phyloP scores from a whole-genome alignment of 495 filamentous ascomycete genomes.

The Tuber microsphaerosporum region DNA sequence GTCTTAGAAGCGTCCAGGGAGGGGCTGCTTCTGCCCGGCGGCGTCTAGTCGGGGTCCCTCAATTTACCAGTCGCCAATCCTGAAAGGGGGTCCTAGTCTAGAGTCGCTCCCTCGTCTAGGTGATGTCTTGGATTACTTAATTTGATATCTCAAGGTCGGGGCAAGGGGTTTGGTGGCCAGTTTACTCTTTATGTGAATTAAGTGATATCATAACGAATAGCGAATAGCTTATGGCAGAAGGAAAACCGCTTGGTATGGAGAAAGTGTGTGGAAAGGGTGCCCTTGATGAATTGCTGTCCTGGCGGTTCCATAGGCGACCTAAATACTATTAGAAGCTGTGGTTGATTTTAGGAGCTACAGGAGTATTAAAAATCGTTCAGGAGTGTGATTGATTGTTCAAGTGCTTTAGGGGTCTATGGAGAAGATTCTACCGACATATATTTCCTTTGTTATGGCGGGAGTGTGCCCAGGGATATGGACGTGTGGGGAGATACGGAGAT shows the following conservation, averaged over 20 bases:
- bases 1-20: no score
- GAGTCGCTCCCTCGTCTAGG: neutral
- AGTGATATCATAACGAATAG: neutral
- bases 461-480: no score
- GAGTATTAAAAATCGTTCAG: no score
- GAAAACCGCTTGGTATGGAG: neutral
- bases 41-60: neutral
- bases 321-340: neutral
- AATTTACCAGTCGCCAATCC: neutral
- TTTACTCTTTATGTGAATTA: neutral
- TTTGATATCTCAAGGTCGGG: neutral
- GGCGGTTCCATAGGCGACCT: neutral
- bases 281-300: neutral
- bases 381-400: no score
- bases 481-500: no score
- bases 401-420: no score
- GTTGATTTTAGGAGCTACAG: no score
- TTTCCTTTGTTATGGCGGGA: no score
- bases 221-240: neutral
- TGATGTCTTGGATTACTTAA: neutral
- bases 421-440: no score
- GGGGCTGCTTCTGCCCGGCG: neutral
- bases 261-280: neutral
- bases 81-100: neutral
- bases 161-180: neutral